Evolutionary conservation across 768 basidiomycete genomes (phyloP).

Genomic region (Pleurotus giganteus): DNA sequence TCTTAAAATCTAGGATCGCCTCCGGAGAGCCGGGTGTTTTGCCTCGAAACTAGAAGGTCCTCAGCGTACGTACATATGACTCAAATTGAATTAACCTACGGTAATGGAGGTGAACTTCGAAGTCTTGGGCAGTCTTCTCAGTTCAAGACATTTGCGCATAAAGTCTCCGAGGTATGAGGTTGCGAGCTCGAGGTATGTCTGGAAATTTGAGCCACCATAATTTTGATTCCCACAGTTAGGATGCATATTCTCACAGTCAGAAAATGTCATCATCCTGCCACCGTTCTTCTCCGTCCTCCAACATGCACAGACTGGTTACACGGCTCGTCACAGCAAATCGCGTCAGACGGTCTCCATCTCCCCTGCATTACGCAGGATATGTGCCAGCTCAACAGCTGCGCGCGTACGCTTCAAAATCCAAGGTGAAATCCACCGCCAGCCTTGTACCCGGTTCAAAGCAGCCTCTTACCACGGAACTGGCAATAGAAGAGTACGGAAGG

Average conservation of each 20-base stretch:
- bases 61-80: not conserved
- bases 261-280: not conserved
- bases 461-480: slow-evolving; percentile 46
- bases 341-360: not conserved
- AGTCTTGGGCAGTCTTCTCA: slow-evolving; percentile 31
- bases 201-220: not conserved
- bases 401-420: slow-evolving; percentile 17
- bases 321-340: not conserved
- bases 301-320: not conserved
- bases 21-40: slow-evolving; percentile 37
- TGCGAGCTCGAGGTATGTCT: not conserved
- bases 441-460: slow-evolving; percentile 71
- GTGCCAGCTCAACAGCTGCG: not conserved
- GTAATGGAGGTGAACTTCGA: slow-evolving; percentile 31
- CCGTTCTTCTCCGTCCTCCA: too few relatives aligned
- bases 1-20: slow-evolving; percentile 13
- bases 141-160: slow-evolving; percentile 25
- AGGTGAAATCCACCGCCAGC: slow-evolving; percentile 49
- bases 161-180: not conserved
- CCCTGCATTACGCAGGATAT: too few relatives aligned
- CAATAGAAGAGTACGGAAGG: slow-evolving; percentile 60
- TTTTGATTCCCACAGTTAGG: too few relatives aligned
- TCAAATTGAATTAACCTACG: slow-evolving; percentile 21
- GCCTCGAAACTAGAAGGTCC: slow-evolving; percentile 33
- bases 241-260: not conserved